Conservation (phyloP, 192 early-diverging fungal species). For the Coemansia sp. region DNA sequence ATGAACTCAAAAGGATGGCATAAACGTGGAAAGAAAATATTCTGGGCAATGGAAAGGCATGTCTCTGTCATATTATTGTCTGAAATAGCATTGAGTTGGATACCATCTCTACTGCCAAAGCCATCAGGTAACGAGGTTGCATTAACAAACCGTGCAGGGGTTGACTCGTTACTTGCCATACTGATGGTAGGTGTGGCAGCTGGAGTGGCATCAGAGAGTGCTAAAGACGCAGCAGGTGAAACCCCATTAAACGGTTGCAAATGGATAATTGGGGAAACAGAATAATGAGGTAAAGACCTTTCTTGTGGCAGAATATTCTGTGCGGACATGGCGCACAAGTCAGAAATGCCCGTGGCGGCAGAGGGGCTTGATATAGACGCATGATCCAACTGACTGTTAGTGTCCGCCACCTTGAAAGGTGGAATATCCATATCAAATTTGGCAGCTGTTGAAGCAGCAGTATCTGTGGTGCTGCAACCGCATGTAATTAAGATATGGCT, state of each 20-base stretch:
- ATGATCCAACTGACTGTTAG: conserved; percentile 27
- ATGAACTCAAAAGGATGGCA: conserved; percentile 27
- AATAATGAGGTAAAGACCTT: not conserved
- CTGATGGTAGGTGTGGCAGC: conserved; percentile 38
- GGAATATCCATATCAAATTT: conserved; percentile 13
- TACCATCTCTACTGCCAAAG: not conserved
- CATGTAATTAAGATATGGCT: not conserved
- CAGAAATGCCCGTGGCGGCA: conserved; percentile 50
- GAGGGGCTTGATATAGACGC: conserved; percentile 50
- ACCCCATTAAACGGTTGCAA: conserved; percentile 20
- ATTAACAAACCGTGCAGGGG: conserved; percentile 42
- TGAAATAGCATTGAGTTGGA: conserved; percentile 1
- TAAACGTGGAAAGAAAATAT: conserved; percentile 33
- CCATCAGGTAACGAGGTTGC: conserved; percentile 22
- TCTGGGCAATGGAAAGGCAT: conserved; percentile 7
- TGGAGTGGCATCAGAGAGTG: conserved; percentile 40
- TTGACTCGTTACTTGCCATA: conserved; percentile 32
- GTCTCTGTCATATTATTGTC: conserved; percentile 27
- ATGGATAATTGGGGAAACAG: not conserved
- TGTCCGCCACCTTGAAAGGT: conserved; percentile 22
- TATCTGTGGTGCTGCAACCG: not conserved
- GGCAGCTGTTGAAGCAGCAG: not conserved
- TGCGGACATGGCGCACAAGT: conserved; percentile 45
- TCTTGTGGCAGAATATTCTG: conserved; percentile 23
- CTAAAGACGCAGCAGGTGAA: conserved; percentile 20